Conservation (phyloP, 257 asterid genomes). For the Gentiana dahurica region DNA sequence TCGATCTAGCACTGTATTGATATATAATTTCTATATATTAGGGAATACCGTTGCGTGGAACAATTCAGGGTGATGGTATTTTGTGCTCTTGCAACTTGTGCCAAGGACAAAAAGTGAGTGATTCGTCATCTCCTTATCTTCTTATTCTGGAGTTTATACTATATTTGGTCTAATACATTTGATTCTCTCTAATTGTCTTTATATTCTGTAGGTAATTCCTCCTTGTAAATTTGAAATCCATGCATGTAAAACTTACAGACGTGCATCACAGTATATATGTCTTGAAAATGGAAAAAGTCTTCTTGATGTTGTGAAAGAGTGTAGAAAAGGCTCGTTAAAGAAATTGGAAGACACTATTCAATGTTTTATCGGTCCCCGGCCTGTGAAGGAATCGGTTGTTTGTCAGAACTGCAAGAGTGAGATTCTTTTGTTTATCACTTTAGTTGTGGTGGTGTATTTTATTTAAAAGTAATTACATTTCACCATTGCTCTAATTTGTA, state of each 20-base stretch:
- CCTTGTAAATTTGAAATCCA: constrained; percentile 96
- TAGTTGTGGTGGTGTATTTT: too few species aligned
- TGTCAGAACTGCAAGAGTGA: constrained; percentile 76
- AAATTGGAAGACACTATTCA: constrained; percentile 71
- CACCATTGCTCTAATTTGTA: constrained; percentile 20
- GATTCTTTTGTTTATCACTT: constrained; percentile 7
- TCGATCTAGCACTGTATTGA: too few species aligned
- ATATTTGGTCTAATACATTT: background rate
- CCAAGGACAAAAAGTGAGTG: constrained; percentile 63
- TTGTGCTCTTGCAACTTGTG: constrained; percentile 82
- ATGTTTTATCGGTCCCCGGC: constrained; percentile 71
- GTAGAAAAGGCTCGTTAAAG: constrained; percentile 65
- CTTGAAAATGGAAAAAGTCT: constrained; percentile 94
- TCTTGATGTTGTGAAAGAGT: constrained; percentile 86
- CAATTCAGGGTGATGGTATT: constrained; percentile 76
- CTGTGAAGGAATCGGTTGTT: constrained; percentile 54
- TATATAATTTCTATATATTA: constrained; percentile 1
- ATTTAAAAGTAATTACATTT: constrained; percentile 1
- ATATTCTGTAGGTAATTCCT: constrained; percentile 54
- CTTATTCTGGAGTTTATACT: background rate
- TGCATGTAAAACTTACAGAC: constrained; percentile 88
- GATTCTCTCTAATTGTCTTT: constrained; percentile 6
- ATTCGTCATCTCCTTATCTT: constrained; percentile 9
- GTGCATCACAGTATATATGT: constrained; percentile 91
- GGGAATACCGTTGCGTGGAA: constrained; percentile 66